Evolutionary conservation across 768 basidiomycete genomes (phyloP).

Genomic region (Jaapia argillacea): DNA sequence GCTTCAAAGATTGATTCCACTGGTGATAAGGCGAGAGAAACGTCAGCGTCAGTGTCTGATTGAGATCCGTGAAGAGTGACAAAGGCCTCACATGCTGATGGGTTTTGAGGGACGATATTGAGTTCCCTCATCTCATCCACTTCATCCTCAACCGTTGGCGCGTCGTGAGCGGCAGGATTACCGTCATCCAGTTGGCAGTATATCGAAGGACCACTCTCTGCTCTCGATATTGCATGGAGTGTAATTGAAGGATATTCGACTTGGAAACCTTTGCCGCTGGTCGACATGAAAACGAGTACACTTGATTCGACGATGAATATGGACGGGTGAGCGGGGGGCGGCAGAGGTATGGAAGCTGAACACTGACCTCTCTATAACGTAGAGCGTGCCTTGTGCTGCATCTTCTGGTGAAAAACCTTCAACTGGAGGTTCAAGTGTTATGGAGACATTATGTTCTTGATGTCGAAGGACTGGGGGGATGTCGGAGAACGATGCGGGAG

Average conservation of each 20-base stretch:
- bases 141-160: conserved; percentile 16
- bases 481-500: conserved; percentile 74
- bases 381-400: conserved; percentile 55
- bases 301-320: conserved; percentile 24
- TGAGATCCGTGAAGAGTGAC: background rate
- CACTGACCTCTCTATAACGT: conserved; percentile 81
- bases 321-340: conserved; percentile 1
- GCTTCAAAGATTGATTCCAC: conserved; percentile 83
- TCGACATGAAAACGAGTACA: conserved; percentile 67
- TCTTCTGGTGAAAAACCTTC: conserved; percentile 47
- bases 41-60: conserved; percentile 4
- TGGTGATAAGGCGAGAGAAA: conserved; percentile 25
- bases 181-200: conserved; percentile 91
- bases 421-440: conserved; percentile 60
- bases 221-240: conserved; percentile 84
- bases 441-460: conserved; percentile 59
- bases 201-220: conserved; percentile 54
- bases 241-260: conserved; percentile 87
- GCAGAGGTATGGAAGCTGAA: conserved; percentile 1
- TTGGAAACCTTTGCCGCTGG: conserved; percentile 64
- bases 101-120: conserved; percentile 54
- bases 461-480: conserved; percentile 79
- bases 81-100: conserved; percentile 45
- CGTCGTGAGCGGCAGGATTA: no score
- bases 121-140: conserved; percentile 69